A percentile compares a stretch with the other conserved stretches of the same genome.
Evolutionary conservation across 805 yeast genomes (phyloP).

Genomic region (Naumovozyma castellii): DNA sequence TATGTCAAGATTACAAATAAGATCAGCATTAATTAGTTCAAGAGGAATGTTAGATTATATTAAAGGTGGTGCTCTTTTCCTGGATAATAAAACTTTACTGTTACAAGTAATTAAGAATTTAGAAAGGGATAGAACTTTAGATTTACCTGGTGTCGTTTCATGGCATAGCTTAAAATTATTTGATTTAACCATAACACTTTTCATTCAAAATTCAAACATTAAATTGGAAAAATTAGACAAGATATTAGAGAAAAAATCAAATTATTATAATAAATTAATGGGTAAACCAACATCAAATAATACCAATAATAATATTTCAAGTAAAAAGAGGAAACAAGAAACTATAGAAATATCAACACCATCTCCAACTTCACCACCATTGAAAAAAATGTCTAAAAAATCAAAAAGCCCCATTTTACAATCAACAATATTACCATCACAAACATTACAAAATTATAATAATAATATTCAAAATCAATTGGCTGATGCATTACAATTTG

Average conservation of each 20-base stretch:
- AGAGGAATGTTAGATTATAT: slow-evolving; percentile 74
- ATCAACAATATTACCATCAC: no score
- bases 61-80: slow-evolving; percentile 71
- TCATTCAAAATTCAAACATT: slow-evolving; percentile 44
- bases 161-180: slow-evolving; percentile 45
- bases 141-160: slow-evolving; percentile 54
- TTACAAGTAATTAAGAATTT: slow-evolving; percentile 41
- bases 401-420: no score
- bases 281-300: slow-evolving; percentile 14
- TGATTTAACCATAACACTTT: slow-evolving; percentile 51
- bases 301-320: slow-evolving; percentile 4
- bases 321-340: slow-evolving; percentile 5
- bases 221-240: slow-evolving; percentile 24
- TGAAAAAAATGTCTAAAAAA: no score
- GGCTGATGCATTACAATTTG: slow-evolving; percentile 26
- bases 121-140: slow-evolving; percentile 41
- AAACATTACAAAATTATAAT: no score
- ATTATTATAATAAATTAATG: slow-evolving; percentile 23
- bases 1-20: slow-evolving; percentile 50
- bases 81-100: slow-evolving; percentile 53
- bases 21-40: slow-evolving; percentile 57
- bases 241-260: slow-evolving; percentile 19
- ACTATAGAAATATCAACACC: no score
- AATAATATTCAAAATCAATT: slow-evolving; percentile 16
- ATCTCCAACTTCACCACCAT: no score